A percentile compares a stretch with the other conserved stretches of the same genome.
phyloP scores from a whole-genome alignment of 2,329 filamentous ascomycete genomes.

The Colletotrichum chlorophyti region DNA sequence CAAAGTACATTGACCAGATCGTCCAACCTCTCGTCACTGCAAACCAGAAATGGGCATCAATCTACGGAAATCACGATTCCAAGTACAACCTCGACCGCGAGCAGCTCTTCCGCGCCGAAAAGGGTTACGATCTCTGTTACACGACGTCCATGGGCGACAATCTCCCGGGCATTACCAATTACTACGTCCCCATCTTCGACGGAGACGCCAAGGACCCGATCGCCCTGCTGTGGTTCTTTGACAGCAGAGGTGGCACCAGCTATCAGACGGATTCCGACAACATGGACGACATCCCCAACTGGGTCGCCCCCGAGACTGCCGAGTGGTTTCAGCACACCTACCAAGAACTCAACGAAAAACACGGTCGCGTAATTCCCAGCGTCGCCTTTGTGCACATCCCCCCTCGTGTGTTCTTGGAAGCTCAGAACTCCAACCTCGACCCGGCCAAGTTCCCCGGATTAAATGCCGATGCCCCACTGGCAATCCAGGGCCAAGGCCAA shows the following conservation, averaged over 20 bases:
- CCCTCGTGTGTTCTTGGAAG: constrained; percentile 28
- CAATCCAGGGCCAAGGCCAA: constrained; percentile 39
- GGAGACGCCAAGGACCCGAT: constrained; percentile 16
- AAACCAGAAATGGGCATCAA: constrained; percentile 58
- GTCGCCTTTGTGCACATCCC: constrained; percentile 31
- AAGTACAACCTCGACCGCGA: constrained; percentile 53
- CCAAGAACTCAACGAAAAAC: constrained; percentile 22
- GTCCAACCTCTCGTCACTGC: constrained; percentile 53
- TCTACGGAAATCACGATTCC: constrained; percentile 68
- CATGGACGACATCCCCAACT: constrained; percentile 42
- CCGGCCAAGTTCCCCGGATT: constrained; percentile 43
- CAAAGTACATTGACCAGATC: constrained; percentile 56
- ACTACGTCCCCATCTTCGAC: constrained; percentile 31
- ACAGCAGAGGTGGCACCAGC: constrained; percentile 52
- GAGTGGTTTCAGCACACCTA: constrained; percentile 51
- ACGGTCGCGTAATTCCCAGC: constrained; percentile 30
- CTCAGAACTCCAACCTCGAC: constrained; percentile 32
- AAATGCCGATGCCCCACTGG: constrained; percentile 35
- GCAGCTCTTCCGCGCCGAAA: constrained; percentile 51
- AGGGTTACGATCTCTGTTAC: constrained; percentile 61
- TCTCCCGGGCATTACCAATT: constrained; percentile 30
- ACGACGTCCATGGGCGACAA: constrained; percentile 36
- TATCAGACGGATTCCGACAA: constrained; percentile 39
- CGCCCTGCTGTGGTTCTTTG: constrained; percentile 65
- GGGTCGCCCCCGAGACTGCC: constrained; percentile 50